These are phyloP conservation scores for Pythium vanterpoolii DNA, from an alignment of 352 stramenopile genomes.

Conservation along the genomic window DNA sequence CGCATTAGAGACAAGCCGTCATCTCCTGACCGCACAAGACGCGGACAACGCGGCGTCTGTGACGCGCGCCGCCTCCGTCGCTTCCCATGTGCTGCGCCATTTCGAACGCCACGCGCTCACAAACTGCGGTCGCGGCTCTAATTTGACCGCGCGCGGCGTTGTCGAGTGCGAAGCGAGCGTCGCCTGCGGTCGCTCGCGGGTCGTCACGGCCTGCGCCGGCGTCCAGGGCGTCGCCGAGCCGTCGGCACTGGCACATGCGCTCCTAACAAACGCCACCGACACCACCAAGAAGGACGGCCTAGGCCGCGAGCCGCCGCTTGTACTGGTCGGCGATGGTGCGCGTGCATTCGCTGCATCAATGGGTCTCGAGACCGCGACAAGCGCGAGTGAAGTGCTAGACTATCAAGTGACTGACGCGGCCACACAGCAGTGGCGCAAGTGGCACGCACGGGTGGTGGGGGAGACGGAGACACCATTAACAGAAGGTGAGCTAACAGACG, in stretches of 20 bases:
- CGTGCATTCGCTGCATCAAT: slow-evolving; percentile 30
- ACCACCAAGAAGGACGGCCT: not conserved
- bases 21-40: not conserved
- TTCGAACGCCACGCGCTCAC: slow-evolving; percentile 51
- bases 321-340: slow-evolving; percentile 50
- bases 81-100: slow-evolving; percentile 30
- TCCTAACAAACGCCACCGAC: slow-evolving; percentile 26
- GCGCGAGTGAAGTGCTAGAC: slow-evolving; percentile 19
- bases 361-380: slow-evolving; percentile 32
- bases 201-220: slow-evolving; percentile 40
- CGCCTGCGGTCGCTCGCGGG: slow-evolving; percentile 34
- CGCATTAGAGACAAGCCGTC: slow-evolving; percentile 11
- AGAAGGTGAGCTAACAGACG: slow-evolving; percentile 4
- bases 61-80: slow-evolving; percentile 23
- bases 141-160: slow-evolving; percentile 40
- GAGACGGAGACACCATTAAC: not conserved
- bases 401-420: slow-evolving; percentile 41
- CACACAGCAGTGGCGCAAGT: slow-evolving; percentile 42
- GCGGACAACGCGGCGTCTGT: slow-evolving; percentile 1
- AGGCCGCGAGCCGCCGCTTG: slow-evolving; percentile 51
- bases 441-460: slow-evolving; percentile 23
- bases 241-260: slow-evolving; percentile 36
- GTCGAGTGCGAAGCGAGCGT: slow-evolving; percentile 64
- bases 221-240: slow-evolving; percentile 48
- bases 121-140: slow-evolving; percentile 56